These are phyloP conservation scores for Talaromyces verruculosus DNA, from an alignment of 2,329 filamentous ascomycete genomes.

Conservation along the genomic window DNA sequence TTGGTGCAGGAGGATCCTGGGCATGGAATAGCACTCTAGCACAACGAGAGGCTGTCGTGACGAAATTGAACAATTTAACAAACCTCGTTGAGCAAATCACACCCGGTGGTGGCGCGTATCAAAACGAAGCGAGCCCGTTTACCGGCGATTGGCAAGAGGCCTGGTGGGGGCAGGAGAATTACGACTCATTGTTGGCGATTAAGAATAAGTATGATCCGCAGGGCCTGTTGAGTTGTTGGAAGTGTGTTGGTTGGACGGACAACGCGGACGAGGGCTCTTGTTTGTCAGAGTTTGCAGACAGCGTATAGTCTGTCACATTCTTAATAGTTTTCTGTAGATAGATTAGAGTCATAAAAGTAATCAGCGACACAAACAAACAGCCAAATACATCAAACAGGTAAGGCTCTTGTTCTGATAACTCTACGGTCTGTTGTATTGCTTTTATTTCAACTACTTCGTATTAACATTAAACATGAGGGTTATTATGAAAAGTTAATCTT, in stretches of 20 bases:
- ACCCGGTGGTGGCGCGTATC: not conserved
- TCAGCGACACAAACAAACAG: no score
- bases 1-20: not conserved
- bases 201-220: constrained; percentile 18
- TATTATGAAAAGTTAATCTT: no score
- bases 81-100: not conserved
- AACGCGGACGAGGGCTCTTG: not conserved
- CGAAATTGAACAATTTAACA: constrained; percentile 2
- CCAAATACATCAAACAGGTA: no score
- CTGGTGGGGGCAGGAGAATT: constrained; percentile 21
- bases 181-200: constrained; percentile 14
- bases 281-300: not conserved
- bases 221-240: constrained; percentile 3
- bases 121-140: constrained; percentile 1
- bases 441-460: no score
- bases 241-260: constrained; percentile 3
- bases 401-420: no score
- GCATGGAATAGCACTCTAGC: constrained; percentile 9
- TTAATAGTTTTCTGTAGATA: no score
- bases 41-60: not conserved
- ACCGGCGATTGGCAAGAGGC: constrained; percentile 5
- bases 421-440: no score
- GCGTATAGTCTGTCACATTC: not conserved
- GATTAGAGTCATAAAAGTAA: not conserved
- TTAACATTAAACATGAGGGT: no score